Percentiles rank a stretch among this genome's conserved stretches.
Conservation (phyloP, 2,329 filamentous ascomycete genomes). For the Alternaria gansuensis region DNA sequence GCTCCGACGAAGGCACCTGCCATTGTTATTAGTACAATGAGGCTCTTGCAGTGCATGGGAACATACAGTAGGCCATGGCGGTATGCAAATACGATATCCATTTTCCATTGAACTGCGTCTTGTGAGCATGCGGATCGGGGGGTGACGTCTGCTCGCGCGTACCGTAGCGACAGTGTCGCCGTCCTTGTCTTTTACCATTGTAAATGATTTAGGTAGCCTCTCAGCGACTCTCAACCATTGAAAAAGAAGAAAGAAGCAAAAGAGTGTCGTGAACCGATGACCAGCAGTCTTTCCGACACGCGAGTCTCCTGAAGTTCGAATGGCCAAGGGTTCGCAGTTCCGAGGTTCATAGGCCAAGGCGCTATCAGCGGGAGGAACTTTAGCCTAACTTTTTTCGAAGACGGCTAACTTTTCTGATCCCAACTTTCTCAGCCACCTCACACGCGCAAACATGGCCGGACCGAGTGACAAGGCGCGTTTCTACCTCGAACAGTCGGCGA, state of each 20-base stretch:
- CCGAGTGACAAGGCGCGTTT: constrained; percentile 94
- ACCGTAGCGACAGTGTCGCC: constrained; percentile 70
- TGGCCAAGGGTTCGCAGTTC: constrained; percentile 33
- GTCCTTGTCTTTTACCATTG: constrained; percentile 70
- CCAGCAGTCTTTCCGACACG: constrained; percentile 20
- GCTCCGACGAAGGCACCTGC: constrained; percentile 86
- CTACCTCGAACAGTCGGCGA: constrained; percentile 90
- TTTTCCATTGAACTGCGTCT: constrained; percentile 75
- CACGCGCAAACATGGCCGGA: constrained; percentile 70
- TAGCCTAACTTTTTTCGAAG: constrained; percentile 29
- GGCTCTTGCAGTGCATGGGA: neutral
- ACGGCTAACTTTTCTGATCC: constrained; percentile 31
- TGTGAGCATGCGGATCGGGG: constrained; percentile 45
- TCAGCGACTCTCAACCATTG: constrained; percentile 26
- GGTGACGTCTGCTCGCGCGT: constrained; percentile 40
- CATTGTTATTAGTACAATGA: constrained; percentile 23
- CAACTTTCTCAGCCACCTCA: constrained; percentile 22
- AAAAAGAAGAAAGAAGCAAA: constrained; percentile 37
- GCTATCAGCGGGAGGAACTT: constrained; percentile 30
- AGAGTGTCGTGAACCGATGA: constrained; percentile 39
- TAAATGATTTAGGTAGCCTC: constrained; percentile 15
- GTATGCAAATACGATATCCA: constrained; percentile 94
- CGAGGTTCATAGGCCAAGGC: constrained; percentile 36
- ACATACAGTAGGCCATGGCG: constrained; percentile 75
- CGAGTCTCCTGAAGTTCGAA: constrained; percentile 44